These are phyloP conservation scores for Oropetium thomaeum DNA, from an alignment of 176 grass and related monocot genomes.

Conservation along the genomic window DNA sequence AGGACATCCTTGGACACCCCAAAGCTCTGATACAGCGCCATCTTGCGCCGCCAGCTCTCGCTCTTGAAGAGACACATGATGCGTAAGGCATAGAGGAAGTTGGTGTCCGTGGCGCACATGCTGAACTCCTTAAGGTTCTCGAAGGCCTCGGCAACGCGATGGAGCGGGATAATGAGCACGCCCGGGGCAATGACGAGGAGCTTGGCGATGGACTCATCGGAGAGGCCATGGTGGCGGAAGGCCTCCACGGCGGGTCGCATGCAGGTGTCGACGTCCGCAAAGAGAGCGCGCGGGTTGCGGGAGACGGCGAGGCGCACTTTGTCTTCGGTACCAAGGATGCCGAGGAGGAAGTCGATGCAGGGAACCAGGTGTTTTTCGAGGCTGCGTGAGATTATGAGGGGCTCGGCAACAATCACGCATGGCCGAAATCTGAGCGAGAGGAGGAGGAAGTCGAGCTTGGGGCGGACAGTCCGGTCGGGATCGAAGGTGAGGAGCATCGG, in stretches of 20 bases:
- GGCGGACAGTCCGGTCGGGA: constrained; percentile 9
- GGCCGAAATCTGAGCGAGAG: not conserved
- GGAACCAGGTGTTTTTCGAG: constrained; percentile 7
- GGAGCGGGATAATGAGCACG: not conserved
- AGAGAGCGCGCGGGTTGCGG: not conserved
- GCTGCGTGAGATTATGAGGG: constrained; percentile 6
- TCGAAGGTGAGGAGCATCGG: not conserved
- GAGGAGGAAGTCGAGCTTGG: constrained; percentile 20
- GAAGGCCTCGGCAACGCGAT: constrained; percentile 21
- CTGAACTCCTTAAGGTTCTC: constrained; percentile 25
- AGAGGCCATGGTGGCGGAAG: constrained; percentile 27
- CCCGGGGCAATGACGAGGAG: constrained; percentile 12
- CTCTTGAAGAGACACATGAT: not conserved
- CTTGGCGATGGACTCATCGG: not conserved
- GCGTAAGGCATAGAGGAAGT: constrained; percentile 27
- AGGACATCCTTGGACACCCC: constrained; percentile 30
- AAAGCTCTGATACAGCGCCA: constrained; percentile 40
- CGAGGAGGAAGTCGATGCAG: constrained; percentile 17
- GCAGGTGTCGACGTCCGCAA: not conserved
- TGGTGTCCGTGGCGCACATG: not conserved
- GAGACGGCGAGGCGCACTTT: not conserved
- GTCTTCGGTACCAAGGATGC: not conserved
- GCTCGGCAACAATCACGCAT: not conserved
- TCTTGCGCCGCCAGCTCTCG: constrained; percentile 34
- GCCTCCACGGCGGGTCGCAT: constrained; percentile 41